Conservation (phyloP, 179 eudicot genomes). For the Patellifolia procumbens region DNA sequence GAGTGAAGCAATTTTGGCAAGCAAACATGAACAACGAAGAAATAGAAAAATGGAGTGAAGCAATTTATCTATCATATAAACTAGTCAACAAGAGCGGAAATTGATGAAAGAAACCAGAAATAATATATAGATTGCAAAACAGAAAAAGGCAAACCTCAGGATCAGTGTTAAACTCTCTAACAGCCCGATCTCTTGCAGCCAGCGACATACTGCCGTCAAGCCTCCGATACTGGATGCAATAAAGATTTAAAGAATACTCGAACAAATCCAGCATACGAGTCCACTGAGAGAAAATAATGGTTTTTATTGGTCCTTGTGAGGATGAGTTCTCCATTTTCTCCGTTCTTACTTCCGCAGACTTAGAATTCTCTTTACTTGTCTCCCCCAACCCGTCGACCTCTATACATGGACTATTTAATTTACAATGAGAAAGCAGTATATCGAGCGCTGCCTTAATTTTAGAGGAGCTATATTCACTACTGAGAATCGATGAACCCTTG, state of each 20-base stretch:
- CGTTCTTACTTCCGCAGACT: conserved; percentile 31
- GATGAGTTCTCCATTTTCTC: conserved; percentile 30
- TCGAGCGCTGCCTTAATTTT: conserved; percentile 75
- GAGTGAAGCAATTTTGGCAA: not conserved
- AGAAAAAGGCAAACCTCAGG: conserved; percentile 62
- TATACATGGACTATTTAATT: conserved; percentile 39
- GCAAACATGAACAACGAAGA: not conserved
- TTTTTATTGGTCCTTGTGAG: conserved; percentile 54
- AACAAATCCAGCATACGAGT: conserved; percentile 88
- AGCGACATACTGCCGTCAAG: conserved; percentile 95
- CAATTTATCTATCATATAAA: too few species aligned
- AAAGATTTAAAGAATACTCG: conserved; percentile 56
- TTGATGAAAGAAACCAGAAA: not conserved
- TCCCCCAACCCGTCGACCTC: conserved; percentile 38
- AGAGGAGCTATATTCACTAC: conserved; percentile 64
- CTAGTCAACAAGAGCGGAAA: not conserved
- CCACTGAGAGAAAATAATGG: conserved; percentile 98
- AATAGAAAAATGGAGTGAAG: not conserved
- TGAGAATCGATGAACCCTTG: conserved; percentile 48
- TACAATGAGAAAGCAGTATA: conserved; percentile 58
- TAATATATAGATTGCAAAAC: not conserved
- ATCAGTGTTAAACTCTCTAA: conserved; percentile 84
- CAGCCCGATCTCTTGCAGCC: conserved; percentile 86
- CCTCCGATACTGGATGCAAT: conserved; percentile 65
- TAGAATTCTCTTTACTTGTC: conserved; percentile 6